These are phyloP conservation scores for Alisma plantagoaquatica DNA, from an alignment of 106 monocot species.

Conservation along the genomic window DNA sequence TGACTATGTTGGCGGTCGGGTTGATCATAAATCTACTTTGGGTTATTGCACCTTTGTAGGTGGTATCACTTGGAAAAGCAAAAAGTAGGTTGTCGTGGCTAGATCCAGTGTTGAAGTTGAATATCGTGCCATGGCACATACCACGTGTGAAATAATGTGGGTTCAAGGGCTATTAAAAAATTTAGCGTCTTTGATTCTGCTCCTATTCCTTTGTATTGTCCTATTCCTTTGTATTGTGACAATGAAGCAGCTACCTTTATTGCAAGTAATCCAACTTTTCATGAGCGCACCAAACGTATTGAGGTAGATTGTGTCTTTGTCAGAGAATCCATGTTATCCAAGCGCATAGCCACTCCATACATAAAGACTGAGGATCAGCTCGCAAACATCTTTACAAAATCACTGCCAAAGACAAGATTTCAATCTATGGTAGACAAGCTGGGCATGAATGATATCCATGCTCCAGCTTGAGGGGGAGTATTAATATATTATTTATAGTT, in stretches of 20 bases:
- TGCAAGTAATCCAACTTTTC: neutral
- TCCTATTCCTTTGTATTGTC: neutral
- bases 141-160: neutral
- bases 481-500: neutral
- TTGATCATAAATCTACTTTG: too few species aligned
- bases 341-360: neutral
- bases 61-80: neutral
- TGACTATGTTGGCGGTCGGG: too few species aligned
- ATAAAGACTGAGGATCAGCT: neutral
- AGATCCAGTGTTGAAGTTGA: neutral
- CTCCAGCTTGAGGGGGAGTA: constrained; percentile 4
- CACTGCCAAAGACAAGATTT: neutral
- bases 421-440: neutral
- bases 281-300: neutral
- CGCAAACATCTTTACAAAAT: neutral
- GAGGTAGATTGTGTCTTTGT: neutral
- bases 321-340: neutral
- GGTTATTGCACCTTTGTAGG: too few species aligned
- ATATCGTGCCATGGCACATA: neutral
- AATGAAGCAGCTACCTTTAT: neutral
- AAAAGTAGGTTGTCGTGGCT: neutral
- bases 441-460: constrained; percentile 4
- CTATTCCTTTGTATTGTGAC: neutral
- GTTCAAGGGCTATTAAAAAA: neutral
- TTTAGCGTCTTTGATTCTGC: too few species aligned